Evolutionary conservation across 2,329 filamentous ascomycete genomes (phyloP), one percentile per base, ranked within the genome.

Genomic region (Colletotrichum navitas): DNA sequence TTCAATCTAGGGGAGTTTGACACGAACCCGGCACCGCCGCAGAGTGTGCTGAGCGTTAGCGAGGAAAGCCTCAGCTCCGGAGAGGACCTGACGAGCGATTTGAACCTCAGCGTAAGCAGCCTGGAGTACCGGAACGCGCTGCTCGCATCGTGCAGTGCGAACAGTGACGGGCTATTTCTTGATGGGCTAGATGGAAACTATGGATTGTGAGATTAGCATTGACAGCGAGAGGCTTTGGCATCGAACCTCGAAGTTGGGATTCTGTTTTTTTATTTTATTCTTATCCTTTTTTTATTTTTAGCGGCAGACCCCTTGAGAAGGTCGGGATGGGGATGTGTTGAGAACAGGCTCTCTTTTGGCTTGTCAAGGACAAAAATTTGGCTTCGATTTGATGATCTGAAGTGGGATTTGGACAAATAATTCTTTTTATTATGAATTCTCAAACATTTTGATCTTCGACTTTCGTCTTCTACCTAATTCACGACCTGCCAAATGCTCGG

Each of bases 51-150:
- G 24, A 89, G 87, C 76, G 79, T 89, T 58, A 89, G 87, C 73
- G 88, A 89, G 64, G 88, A 89, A 74, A 88, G 87, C 76, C 79
- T 90, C 54, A 88, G 87, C 78, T 88, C 87, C 0, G 84, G 82
- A 2, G 88, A 89, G 58, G 88, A 90, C 59, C 76, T 83, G 3
- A 54, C 62, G 5, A 73, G 66, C 26, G 70, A 74, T 41, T 16
- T 73, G 24, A 73, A 68, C 18, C 74, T 84, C 5, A 77, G 80
- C 70, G 78, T 81, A 61, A 77, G 75, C 49, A 77, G 77, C 49
- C 75, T 83, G 26, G 82, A 83, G 59, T 83, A 80, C 64, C 77
- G 78, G 63, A 78, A 72, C 64, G 76, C 76, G 12, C 10, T 80
- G 51, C 67, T 79, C 8, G 75, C 75, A 29, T 75, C 51, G 5